Percentiles rank a stretch among this genome's conserved stretches.
Evolutionary conservation across 495 filamentous ascomycete genomes (phyloP).

Genomic region (Tuber melanosporum): DNA sequence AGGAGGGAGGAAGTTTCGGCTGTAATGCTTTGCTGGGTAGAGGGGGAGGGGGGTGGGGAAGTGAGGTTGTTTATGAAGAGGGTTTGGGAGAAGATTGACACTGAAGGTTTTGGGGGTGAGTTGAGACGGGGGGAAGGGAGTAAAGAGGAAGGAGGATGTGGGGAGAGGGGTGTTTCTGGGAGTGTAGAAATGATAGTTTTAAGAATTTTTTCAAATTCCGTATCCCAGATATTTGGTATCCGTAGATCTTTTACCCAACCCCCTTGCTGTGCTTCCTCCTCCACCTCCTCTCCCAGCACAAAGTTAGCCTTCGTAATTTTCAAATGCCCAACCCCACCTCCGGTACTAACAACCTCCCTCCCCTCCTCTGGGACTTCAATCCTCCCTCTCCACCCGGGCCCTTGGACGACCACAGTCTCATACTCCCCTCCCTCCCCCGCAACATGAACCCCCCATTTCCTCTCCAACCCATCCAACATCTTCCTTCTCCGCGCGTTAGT

Average conservation of each 20-base stretch:
- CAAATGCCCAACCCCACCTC: conserved; percentile 60
- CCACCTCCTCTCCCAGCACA: conserved; percentile 47
- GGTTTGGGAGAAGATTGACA: not conserved
- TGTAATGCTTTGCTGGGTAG: conserved; percentile 10
- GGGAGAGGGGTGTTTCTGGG: not conserved
- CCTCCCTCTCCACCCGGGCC: conserved; percentile 57
- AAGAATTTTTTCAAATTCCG: conserved; percentile 43
- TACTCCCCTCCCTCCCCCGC: conserved; percentile 91
- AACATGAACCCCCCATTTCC: conserved; percentile 58
- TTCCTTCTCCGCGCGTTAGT: conserved; percentile 49
- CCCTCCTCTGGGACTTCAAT: conserved; percentile 58
- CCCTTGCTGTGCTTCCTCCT: conserved; percentile 18
- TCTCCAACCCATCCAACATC: conserved; percentile 57
- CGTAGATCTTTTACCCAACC: conserved; percentile 49
- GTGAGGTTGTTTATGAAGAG: conserved; percentile 34
- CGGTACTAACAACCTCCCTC: conserved; percentile 57
- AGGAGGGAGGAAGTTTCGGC: conserved; percentile 23
- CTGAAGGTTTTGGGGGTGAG: conserved; percentile 4
- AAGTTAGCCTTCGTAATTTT: conserved; percentile 55
- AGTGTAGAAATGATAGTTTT: conserved; percentile 18
- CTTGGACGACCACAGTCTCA: conserved; percentile 83
- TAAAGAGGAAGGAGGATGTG: conserved; percentile 6
- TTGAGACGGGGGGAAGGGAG: conserved; percentile 47
- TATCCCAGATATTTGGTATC: conserved; percentile 50
- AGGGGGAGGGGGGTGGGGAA: conserved; percentile 1